Conservation (phyloP, 257 asterid genomes). For the Apocynum venetum region DNA sequence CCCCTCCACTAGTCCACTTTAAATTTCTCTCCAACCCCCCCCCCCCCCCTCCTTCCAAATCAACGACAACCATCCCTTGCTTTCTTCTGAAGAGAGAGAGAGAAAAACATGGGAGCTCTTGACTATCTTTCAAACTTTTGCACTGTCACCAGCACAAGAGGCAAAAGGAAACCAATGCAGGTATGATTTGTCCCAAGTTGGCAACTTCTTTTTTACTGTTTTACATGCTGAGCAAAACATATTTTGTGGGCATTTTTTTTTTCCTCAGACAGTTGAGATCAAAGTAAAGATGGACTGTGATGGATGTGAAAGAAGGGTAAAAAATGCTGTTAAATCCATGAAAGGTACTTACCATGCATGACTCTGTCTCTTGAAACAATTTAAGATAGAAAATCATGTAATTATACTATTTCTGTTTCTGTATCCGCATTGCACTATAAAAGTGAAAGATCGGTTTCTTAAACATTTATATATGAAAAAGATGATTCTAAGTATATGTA, state of each 20-base stretch:
- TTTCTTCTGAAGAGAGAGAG: constrained; percentile 14
- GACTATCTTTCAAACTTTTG: constrained; percentile 80
- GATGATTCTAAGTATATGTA: background rate
- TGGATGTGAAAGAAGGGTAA: constrained; percentile 91
- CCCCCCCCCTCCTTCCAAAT: background rate
- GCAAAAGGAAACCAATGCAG: constrained; percentile 77
- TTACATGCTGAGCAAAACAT: background rate
- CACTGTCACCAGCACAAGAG: constrained; percentile 58
- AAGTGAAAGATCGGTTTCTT: background rate
- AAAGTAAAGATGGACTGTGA: constrained; percentile 91
- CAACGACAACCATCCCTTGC: background rate
- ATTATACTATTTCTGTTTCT: background rate
- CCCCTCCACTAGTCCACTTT: background rate
- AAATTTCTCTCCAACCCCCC: background rate
- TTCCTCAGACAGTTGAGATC: constrained; percentile 77
- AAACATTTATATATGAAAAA: background rate
- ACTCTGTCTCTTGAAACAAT: background rate
- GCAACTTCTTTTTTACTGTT: background rate
- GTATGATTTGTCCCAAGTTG: constrained; percentile 25
- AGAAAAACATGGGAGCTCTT: constrained; percentile 69
- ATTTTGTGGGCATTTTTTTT: background rate
- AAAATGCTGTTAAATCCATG: constrained; percentile 62
- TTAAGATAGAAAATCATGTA: background rate
- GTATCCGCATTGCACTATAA: background rate
- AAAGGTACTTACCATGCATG: constrained; percentile 39